Evolutionary conservation across 345 rosid species (phyloP), one percentile per base, ranked within the genome.

Genomic region (Physaria fendleri): DNA sequence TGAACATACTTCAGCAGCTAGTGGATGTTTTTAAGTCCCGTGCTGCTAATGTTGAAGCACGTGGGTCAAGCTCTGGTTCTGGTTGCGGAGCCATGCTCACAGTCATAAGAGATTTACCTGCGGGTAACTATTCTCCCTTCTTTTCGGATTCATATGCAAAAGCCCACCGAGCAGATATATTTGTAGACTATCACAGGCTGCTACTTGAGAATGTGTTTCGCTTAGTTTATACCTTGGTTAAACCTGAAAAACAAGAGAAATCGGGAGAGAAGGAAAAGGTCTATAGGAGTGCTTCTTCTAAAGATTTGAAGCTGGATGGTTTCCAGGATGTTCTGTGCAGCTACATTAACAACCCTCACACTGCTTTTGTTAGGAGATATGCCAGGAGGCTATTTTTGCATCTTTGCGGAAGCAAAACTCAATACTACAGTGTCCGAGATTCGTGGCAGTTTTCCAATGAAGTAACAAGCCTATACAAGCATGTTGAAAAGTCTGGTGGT

Each of bases 171-270:
- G 63, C 78, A 50, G 97, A 93, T 82, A 68, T 85, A 51, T 93
- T 93, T 75, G 75, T 76, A 74, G 99, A 93, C 78, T 93, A 89
- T 64, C 97, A 85, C 56, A 80, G 95, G 72, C 80, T 93, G 39
- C 69, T 93, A 56, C 74, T 93, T 63, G 99, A 93, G 78, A 93
- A 93, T 83, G 82, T 83, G 78, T 93, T 93, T 57, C 83, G 99
- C 63, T 76, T 93, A 47, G 79, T 87, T 13, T 93, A 93, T 73
- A 83, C 90, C 28, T 76, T 93, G 75, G 91, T 93, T 53, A 82
- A 97, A 68, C 99, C 99, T n/a, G 99, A 89, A 70, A 93, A 89
- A 75, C 99, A 85, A 68, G 99, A 93, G 46, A 89, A 93, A 83
- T 64, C 55, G 54, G 99, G 87, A 64, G 99, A 93, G 47, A 93